These are phyloP conservation scores for Pezicula radicicola DNA, from an alignment of 2,329 filamentous ascomycete species.

Conservation along the genomic window DNA sequence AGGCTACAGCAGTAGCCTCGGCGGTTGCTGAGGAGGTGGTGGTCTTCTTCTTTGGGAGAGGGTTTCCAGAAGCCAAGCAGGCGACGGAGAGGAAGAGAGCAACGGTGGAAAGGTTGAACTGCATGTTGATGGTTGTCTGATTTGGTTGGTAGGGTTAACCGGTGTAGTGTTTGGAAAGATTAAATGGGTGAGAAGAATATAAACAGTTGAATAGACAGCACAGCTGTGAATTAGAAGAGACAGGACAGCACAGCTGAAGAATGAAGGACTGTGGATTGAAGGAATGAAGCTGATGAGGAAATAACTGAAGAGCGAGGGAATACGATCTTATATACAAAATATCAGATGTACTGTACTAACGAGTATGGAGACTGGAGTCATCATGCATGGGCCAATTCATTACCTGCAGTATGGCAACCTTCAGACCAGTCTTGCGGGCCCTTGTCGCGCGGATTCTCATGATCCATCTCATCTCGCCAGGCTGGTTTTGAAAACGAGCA, in stretches of 20 bases:
- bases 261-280: not conserved
- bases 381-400: not conserved
- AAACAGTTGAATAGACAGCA: slow-evolving; percentile 25
- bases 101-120: slow-evolving; percentile 30
- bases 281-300: slow-evolving; percentile 3
- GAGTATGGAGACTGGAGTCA: not conserved
- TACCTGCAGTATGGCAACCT: not conserved
- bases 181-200: slow-evolving; percentile 11
- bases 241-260: slow-evolving; percentile 2
- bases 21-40: slow-evolving; percentile 7
- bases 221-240: slow-evolving; percentile 17
- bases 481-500: not conserved
- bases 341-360: not conserved
- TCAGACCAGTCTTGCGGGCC: not conserved
- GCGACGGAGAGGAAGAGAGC: slow-evolving; percentile 10
- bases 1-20: slow-evolving; percentile 5
- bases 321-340: not conserved
- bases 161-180: slow-evolving; percentile 10
- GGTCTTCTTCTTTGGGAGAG: slow-evolving; percentile 21
- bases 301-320: not conserved
- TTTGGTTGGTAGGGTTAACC: slow-evolving; percentile 4
- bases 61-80: slow-evolving; percentile 25
- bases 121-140: slow-evolving; percentile 22
- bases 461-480: not conserved
- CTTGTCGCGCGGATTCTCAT: not conserved